phyloP scores from a whole-genome alignment of 2,329 filamentous ascomycete genomes.

The Apiospora arundinis region DNA sequence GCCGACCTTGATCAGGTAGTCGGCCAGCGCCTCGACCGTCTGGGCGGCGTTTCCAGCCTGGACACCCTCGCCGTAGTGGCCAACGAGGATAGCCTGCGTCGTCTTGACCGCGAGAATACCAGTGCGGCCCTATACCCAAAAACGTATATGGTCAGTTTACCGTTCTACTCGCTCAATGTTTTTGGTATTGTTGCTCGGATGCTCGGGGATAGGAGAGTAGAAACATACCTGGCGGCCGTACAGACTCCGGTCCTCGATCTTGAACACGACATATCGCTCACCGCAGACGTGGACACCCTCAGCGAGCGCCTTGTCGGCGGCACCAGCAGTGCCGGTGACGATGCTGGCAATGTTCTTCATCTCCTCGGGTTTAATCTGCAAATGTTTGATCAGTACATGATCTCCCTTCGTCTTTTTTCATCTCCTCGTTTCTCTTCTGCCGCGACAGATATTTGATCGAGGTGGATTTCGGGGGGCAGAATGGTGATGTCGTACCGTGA shows the following conservation, averaged over 20 bases:
- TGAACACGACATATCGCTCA: slow-evolving; percentile 79
- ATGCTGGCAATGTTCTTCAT: slow-evolving; percentile 64
- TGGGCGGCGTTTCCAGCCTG: slow-evolving; percentile 78
- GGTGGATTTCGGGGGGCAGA: background rate
- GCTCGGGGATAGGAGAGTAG: background rate
- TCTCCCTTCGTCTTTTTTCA: background rate
- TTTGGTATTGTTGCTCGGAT: background rate
- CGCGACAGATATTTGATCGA: background rate
- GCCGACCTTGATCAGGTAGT: slow-evolving; percentile 80
- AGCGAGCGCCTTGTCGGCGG: slow-evolving; percentile 69
- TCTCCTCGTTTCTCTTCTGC: background rate
- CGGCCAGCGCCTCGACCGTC: slow-evolving; percentile 82
- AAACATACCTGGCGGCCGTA: slow-evolving; percentile 82
- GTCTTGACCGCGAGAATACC: slow-evolving; percentile 88
- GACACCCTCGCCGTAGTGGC: slow-evolving; percentile 79
- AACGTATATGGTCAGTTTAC: slow-evolving; percentile 22
- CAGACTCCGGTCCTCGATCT: slow-evolving; percentile 77
- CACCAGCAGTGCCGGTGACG: slow-evolving; percentile 51
- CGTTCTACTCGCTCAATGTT: background rate
- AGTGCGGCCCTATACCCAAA: slow-evolving; percentile 65
- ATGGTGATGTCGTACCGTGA: slow-evolving; percentile 65
- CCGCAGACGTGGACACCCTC: slow-evolving; percentile 79
- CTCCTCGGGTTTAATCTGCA: slow-evolving; percentile 64
- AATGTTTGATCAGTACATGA: slow-evolving; percentile 33
- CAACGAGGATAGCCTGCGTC: slow-evolving; percentile 84